phyloP scores from a whole-genome alignment of 2,329 filamentous ascomycete species.

The Ascochyta lentis region DNA sequence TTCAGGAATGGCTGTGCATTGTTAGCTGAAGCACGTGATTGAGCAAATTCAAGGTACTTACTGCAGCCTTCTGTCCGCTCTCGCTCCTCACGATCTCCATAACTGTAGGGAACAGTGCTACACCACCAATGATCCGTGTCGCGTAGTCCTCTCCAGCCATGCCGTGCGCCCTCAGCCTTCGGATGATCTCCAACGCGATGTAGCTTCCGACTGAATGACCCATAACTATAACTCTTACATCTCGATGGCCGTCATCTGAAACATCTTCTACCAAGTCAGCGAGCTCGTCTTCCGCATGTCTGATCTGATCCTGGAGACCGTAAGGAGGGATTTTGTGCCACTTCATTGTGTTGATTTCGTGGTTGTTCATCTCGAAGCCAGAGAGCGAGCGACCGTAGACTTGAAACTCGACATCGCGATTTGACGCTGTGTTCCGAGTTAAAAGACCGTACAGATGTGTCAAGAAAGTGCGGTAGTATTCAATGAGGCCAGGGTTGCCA shows the following conservation, averaged over 20 bases:
- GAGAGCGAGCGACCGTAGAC: slow-evolving; percentile 52
- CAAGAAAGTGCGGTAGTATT: slow-evolving; percentile 75
- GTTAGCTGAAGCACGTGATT: slow-evolving; percentile 12
- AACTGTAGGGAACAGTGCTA: slow-evolving; percentile 58
- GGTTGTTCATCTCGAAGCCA: slow-evolving; percentile 51
- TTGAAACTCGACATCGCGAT: slow-evolving; percentile 36
- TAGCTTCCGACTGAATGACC: slow-evolving; percentile 58
- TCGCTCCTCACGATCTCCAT: slow-evolving; percentile 54
- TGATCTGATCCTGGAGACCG: slow-evolving; percentile 59
- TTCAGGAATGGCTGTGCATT: slow-evolving; percentile 33
- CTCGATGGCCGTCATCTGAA: slow-evolving; percentile 27
- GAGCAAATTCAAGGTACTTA: slow-evolving; percentile 31
- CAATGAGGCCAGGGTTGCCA: slow-evolving; percentile 78
- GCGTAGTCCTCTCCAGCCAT: slow-evolving; percentile 28
- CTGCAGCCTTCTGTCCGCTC: slow-evolving; percentile 50
- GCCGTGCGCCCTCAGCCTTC: slow-evolving; percentile 39
- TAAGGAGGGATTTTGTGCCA: slow-evolving; percentile 44
- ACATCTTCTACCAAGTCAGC: slow-evolving; percentile 46
- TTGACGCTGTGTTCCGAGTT: slow-evolving; percentile 39
- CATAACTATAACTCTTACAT: slow-evolving; percentile 48
- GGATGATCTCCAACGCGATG: slow-evolving; percentile 53
- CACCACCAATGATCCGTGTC: slow-evolving; percentile 37
- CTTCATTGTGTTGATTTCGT: slow-evolving; percentile 29
- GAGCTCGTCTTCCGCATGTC: slow-evolving; percentile 54
- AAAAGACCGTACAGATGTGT: slow-evolving; percentile 63